Conservation (phyloP, 257 asterid genomes). For the Cinchona pubescens region DNA sequence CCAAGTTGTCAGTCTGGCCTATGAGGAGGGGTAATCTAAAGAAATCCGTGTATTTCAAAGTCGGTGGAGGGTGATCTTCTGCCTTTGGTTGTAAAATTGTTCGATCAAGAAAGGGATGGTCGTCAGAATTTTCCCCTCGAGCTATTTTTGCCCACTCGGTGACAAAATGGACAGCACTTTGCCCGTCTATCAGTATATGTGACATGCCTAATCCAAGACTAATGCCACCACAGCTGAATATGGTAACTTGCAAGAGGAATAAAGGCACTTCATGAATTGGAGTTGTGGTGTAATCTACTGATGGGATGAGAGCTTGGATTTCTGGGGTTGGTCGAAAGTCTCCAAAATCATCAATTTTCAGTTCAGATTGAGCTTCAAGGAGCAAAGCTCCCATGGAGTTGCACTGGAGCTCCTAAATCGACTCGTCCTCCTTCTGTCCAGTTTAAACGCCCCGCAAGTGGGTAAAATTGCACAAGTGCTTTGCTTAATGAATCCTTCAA, state of each 20-base stretch:
- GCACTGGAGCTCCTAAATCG: slow-evolving; percentile 51
- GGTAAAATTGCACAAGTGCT: slow-evolving; percentile 45
- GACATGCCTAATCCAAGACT: slow-evolving; percentile 16
- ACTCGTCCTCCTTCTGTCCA: slow-evolving; percentile 50
- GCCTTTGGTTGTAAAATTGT: neutral
- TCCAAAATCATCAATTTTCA: slow-evolving; percentile 43
- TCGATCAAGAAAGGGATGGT: slow-evolving; percentile 18
- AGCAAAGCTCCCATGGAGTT: slow-evolving; percentile 43
- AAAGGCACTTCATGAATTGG: slow-evolving; percentile 22
- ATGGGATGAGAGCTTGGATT: slow-evolving; percentile 33
- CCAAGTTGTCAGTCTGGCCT: slow-evolving; percentile 11
- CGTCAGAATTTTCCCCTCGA: slow-evolving; percentile 9
- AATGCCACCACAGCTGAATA: slow-evolving; percentile 21
- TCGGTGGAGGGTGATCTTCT: neutral
- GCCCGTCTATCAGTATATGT: slow-evolving; percentile 16
- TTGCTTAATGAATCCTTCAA: slow-evolving; percentile 42
- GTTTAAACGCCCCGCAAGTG: slow-evolving; percentile 50
- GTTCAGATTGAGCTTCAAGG: slow-evolving; percentile 48
- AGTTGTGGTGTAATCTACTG: neutral
- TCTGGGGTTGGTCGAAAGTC: slow-evolving; percentile 51
- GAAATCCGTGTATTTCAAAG: neutral
- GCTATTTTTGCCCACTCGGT: slow-evolving; percentile 26
- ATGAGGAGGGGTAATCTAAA: slow-evolving; percentile 10
- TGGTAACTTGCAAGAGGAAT: slow-evolving; percentile 10
- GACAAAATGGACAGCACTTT: slow-evolving; percentile 10